A percentile compares a stretch with the other conserved stretches of the same genome.
Conservation (phyloP, 371 early-diverging fungal species). For the Dentiscutata heterogama region DNA sequence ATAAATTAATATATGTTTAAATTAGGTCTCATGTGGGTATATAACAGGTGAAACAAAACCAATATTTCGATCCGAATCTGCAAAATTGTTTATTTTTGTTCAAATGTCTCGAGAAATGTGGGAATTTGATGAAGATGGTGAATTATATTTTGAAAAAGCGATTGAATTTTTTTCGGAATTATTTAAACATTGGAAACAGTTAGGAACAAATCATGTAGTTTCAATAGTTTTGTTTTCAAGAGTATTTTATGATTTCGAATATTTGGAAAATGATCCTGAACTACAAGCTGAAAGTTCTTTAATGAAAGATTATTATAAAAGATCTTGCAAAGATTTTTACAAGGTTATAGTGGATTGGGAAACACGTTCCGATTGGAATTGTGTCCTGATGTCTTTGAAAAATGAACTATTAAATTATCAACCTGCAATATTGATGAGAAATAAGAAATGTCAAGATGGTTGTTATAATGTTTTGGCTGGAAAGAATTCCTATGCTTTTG, state of each 20-base stretch:
- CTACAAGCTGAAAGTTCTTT: constrained; percentile 54
- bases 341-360: constrained; percentile 96
- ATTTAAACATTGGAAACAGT: constrained; percentile 87
- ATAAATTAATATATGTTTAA: background rate
- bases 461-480: constrained; percentile 68
- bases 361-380: constrained; percentile 86
- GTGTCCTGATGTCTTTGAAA: constrained; percentile 78
- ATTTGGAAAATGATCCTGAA: constrained; percentile 60
- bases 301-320: constrained; percentile 61
- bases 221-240: constrained; percentile 94
- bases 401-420: constrained; percentile 87
- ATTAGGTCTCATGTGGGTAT: constrained; percentile 75
- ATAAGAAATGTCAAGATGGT: constrained; percentile 49
- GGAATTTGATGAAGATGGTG: constrained; percentile 97
- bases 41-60: constrained; percentile 82
- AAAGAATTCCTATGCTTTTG: constrained; percentile 78
- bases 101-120: constrained; percentile 98
- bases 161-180: constrained; percentile 92
- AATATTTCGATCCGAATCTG: constrained; percentile 95
- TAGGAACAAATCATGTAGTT: constrained; percentile 94
- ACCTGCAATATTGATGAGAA: constrained; percentile 75
- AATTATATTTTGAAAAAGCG: constrained; percentile 91
- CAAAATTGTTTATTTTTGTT: constrained; percentile 92
- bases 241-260: constrained; percentile 76
- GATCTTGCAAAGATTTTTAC: constrained; percentile 92